These are phyloP conservation scores for Hymenoscyphus salicellus DNA, from an alignment of 2,329 filamentous ascomycete species.

Conservation along the genomic window DNA sequence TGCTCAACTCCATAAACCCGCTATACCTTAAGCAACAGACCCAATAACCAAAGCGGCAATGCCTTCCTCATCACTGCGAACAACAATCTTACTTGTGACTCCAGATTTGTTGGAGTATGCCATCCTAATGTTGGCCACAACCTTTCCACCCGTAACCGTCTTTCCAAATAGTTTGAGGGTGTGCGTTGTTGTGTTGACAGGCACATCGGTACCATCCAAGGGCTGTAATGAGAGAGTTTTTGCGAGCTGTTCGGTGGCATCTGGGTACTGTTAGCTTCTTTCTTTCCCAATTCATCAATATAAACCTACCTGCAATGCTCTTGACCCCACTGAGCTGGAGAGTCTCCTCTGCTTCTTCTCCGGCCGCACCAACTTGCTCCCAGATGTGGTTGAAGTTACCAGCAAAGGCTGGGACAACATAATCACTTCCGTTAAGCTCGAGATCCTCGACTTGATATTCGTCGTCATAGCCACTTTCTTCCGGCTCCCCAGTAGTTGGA, in stretches of 20 bases:
- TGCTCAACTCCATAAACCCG: constrained; percentile 31
- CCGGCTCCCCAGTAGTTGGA: constrained; percentile 85
- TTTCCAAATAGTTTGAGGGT: constrained; percentile 95
- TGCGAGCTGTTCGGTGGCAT: constrained; percentile 87
- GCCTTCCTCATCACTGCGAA: constrained; percentile 88
- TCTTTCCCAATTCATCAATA: background rate
- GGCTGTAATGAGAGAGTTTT: constrained; percentile 87
- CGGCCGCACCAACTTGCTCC: constrained; percentile 86
- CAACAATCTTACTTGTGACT: constrained; percentile 92
- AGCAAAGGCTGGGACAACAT: constrained; percentile 88
- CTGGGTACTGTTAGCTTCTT: constrained; percentile 44
- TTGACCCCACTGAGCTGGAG: constrained; percentile 83
- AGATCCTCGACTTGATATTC: constrained; percentile 97
- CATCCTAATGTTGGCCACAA: constrained; percentile 86
- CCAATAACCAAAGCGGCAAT: constrained; percentile 81
- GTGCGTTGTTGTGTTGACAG: constrained; percentile 83
- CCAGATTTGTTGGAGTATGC: constrained; percentile 89
- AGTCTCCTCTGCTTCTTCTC: constrained; percentile 88
- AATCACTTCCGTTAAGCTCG: constrained; percentile 87
- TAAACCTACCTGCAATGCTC: constrained; percentile 74
- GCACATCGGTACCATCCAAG: constrained; percentile 89
- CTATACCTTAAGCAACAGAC: constrained; percentile 59
- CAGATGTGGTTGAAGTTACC: constrained; percentile 94
- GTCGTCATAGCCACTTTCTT: constrained; percentile 90
- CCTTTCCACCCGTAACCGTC: constrained; percentile 84